Base-by-base conservation (phyloP, 768 basidiomycete genomes). In the Xerocomus spinulosus region DNA sequence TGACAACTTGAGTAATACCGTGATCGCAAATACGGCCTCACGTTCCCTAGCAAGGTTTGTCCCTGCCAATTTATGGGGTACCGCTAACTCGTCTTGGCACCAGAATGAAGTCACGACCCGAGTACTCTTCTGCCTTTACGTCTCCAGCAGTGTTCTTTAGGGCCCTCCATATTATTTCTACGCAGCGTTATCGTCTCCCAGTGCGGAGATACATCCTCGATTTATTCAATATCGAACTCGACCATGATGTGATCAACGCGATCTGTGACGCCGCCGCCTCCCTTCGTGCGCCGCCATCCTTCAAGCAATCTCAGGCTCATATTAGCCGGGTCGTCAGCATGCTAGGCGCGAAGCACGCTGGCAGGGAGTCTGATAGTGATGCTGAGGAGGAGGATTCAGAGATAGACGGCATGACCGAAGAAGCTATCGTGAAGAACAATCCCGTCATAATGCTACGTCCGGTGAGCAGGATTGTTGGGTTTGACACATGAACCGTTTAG, bases 1-100 rank as follows among this genome's bases (percentile, higher is more conserved):
- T 42, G 87, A 92, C 58, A 97, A 97, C 63, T 74, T 99, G 34
- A 85, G 87, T 24, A 99, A 99, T 62, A 91, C 93, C 17, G 93
- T 98, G 42, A 88, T 98, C 49, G 93, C 94, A 0, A 94, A 94
- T 59, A 82, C 90, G 20, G 93, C 96, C 1, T 98, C 96, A 20
- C 81, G 92, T 38, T 85, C 91, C 15, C 73, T 99, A 32, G 85
- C 91, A 24, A 81, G 80, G 92, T 93, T 60, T 53, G 77, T 66
- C 17, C 33, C 38, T 46, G 36, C 45, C 35, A 18, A 6, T 13
- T 9, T 44, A 30, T 21, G 18, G 2, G 20, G 25, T 12, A 9
- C 29, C 9, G 17, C 10, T 30, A 34, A 25, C 45, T 56, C 5
- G 55, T 33, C 17, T 42, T 28, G 34, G n/a, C 21, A 23, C 5